Conservation (phyloP, 2,329 filamentous ascomycete species). For the Claviceps sp. region DNA sequence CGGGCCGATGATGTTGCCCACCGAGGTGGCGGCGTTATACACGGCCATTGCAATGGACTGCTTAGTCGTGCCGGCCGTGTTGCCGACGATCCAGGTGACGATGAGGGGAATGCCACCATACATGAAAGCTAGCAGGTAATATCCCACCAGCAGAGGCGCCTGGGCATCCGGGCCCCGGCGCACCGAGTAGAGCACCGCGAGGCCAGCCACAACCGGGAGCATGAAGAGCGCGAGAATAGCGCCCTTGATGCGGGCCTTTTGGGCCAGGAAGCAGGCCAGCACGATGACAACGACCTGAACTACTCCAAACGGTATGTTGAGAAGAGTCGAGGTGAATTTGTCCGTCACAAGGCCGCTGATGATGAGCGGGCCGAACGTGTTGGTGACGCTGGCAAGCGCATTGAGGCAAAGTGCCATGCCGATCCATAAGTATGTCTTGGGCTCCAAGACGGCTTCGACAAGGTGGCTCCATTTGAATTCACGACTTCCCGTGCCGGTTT, state of each 20-base stretch:
- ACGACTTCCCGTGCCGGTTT: slow-evolving; percentile 60
- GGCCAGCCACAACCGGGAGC: slow-evolving; percentile 46
- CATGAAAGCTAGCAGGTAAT: slow-evolving; percentile 53
- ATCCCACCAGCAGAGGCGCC: slow-evolving; percentile 38
- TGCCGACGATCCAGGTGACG: slow-evolving; percentile 55
- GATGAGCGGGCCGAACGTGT: slow-evolving; percentile 52
- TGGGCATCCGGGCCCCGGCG: slow-evolving; percentile 26
- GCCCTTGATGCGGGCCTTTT: slow-evolving; percentile 43
- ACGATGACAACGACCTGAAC: slow-evolving; percentile 48
- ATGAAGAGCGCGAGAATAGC: slow-evolving; percentile 38
- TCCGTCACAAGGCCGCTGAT: slow-evolving; percentile 46
- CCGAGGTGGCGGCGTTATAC: slow-evolving; percentile 47
- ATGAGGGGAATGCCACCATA: slow-evolving; percentile 54
- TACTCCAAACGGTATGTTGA: slow-evolving; percentile 55
- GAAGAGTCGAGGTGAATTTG: slow-evolving; percentile 41
- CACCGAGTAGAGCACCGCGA: slow-evolving; percentile 41
- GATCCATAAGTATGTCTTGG: slow-evolving; percentile 46
- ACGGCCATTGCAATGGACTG: slow-evolving; percentile 50
- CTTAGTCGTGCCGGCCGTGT: slow-evolving; percentile 55
- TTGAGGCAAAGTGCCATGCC: slow-evolving; percentile 48
- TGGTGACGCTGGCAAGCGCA: slow-evolving; percentile 49
- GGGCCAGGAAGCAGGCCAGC: slow-evolving; percentile 42
- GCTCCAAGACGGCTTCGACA: slow-evolving; percentile 32
- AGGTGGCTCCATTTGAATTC: slow-evolving; percentile 57
- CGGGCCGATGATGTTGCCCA: slow-evolving; percentile 55